These are phyloP conservation scores for Endogone sp. DNA, from an alignment of 192 early-diverging fungal genomes.

Conservation along the genomic window DNA sequence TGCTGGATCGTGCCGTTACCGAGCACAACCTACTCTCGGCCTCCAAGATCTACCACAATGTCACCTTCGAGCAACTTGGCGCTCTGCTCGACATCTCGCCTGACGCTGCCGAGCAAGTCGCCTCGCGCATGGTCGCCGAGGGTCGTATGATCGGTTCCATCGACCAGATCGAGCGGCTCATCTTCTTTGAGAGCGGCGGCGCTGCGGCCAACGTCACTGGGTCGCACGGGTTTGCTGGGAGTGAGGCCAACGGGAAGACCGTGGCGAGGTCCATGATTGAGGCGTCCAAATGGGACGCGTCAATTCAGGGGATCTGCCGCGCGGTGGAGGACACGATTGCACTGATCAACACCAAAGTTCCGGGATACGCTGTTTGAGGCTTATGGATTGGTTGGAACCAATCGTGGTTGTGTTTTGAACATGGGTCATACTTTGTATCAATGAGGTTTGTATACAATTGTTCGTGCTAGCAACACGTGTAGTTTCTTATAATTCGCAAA, in stretches of 20 bases:
- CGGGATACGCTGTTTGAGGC: conserved; percentile 22
- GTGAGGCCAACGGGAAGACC: conserved; percentile 15
- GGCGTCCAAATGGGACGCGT: conserved; percentile 49
- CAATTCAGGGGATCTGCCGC: conserved; percentile 53
- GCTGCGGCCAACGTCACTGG: conserved; percentile 18
- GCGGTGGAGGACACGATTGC: conserved; percentile 53
- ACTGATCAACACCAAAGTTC: conserved; percentile 45
- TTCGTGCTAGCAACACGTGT: too few relatives aligned
- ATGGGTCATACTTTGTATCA: too few relatives aligned
- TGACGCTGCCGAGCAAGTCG: conserved; percentile 83
- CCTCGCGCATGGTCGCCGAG: conserved; percentile 88
- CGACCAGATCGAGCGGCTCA: conserved; percentile 85
- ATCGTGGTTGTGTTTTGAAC: too few relatives aligned
- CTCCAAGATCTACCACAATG: conserved; percentile 90
- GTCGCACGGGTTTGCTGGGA: conserved; percentile 21
- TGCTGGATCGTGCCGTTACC: conserved; percentile 88
- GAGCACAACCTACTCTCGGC: conserved; percentile 92
- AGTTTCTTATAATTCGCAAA: too few relatives aligned
- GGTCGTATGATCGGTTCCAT: conserved; percentile 84
- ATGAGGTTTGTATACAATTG: not conserved
- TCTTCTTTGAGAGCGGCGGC: conserved; percentile 73
- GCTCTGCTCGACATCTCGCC: conserved; percentile 67
- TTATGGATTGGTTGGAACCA: not conserved
- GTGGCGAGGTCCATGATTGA: conserved; percentile 35
- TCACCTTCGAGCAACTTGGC: conserved; percentile 84